Conservation (phyloP, 495 filamentous ascomycete genomes). For the Evernia prunastri region DNA sequence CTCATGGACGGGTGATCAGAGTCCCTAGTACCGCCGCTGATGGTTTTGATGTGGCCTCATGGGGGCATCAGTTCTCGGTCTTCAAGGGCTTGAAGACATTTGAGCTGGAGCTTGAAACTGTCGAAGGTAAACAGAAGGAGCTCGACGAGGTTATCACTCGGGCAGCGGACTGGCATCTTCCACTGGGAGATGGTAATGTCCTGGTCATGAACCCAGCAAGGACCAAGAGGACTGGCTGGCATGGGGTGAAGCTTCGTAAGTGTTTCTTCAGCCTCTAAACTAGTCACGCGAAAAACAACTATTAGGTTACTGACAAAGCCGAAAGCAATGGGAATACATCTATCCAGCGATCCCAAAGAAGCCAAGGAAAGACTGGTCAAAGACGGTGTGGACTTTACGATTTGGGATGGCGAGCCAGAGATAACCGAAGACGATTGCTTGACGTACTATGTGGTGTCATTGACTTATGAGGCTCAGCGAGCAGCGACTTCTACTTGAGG, state of each 20-base stretch:
- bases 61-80: slow-evolving; percentile 24
- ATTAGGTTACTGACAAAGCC: neutral
- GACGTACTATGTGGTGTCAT: slow-evolving; percentile 11
- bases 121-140: slow-evolving; percentile 24
- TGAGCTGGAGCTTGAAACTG: slow-evolving; percentile 30
- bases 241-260: slow-evolving; percentile 16
- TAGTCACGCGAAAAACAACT: neutral
- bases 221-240: slow-evolving; percentile 17
- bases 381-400: slow-evolving; percentile 12
- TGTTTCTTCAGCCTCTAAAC: no score
- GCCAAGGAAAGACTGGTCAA: slow-evolving; percentile 16
- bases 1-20: neutral
- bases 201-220: slow-evolving; percentile 17
- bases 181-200: slow-evolving; percentile 13
- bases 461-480: slow-evolving; percentile 7
- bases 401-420: slow-evolving; percentile 12
- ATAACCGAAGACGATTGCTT: slow-evolving; percentile 4
- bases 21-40: slow-evolving; percentile 18
- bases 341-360: neutral
- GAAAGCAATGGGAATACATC: neutral
- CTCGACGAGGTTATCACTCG: slow-evolving; percentile 22
- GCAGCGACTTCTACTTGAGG: neutral
- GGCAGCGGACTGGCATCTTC: slow-evolving; percentile 20
- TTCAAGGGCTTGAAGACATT: slow-evolving; percentile 24
- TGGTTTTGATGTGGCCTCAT: slow-evolving; percentile 7